Percentiles rank a stretch among this genome's conserved stretches.
Evolutionary conservation across 441 rosid species (phyloP).

Genomic region (Mallotus repandus): DNA sequence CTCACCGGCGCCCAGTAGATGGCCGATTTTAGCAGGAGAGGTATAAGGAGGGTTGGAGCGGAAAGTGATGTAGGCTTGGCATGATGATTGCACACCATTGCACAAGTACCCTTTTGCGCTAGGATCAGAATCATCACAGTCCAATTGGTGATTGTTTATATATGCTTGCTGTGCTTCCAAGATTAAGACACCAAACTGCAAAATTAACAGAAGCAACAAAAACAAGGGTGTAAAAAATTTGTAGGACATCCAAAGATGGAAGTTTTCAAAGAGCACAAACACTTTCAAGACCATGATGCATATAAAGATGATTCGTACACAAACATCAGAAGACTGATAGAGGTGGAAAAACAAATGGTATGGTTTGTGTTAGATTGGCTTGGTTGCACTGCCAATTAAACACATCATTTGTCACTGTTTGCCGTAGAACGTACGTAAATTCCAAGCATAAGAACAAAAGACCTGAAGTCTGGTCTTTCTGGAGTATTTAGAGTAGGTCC

Average conservation of each 20-base stretch:
- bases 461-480: too few relatives aligned
- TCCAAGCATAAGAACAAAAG: too few relatives aligned
- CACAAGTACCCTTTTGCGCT: background rate
- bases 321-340: too few relatives aligned
- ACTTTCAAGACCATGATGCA: too few relatives aligned
- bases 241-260: background rate
- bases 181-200: background rate
- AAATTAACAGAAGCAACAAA: background rate
- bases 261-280: background rate
- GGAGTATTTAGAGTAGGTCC: too few relatives aligned
- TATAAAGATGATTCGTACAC: too few relatives aligned
- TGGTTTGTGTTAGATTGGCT: background rate
- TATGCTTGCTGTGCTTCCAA: slow-evolving; percentile 26
- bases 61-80: background rate
- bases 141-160: background rate
- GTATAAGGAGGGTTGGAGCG: background rate
- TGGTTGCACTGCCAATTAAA: background rate
- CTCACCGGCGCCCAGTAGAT: background rate
- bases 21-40: background rate
- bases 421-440: too few relatives aligned
- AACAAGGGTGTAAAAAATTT: background rate
- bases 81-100: background rate
- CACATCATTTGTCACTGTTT: too few relatives aligned
- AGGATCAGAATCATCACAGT: background rate
- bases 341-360: too few relatives aligned